Evolutionary conservation across 1,284 basidiomycete species (phyloP).

Genomic region (Cryptococcus sp.): DNA sequence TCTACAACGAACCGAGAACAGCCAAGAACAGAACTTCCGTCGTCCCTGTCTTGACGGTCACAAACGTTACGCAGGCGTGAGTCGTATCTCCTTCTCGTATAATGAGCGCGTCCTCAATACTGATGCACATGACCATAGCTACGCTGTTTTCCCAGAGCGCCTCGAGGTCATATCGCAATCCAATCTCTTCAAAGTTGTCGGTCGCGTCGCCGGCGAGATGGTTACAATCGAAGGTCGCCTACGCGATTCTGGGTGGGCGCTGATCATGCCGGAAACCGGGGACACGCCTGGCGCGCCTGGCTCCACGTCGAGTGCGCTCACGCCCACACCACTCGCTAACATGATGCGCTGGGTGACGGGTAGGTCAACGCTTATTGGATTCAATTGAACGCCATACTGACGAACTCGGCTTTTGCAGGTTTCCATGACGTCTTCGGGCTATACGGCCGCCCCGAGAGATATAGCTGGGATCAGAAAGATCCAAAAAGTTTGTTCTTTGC

Average conservation of each 20-base stretch:
- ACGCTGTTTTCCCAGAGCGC: slow-evolving; percentile 91
- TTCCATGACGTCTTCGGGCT: slow-evolving; percentile 83
- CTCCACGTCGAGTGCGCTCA: neutral
- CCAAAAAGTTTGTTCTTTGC: slow-evolving; percentile 54
- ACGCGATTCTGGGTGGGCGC: slow-evolving; percentile 72
- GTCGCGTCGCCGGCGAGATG: slow-evolving; percentile 74
- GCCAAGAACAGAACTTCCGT: slow-evolving; percentile 43
- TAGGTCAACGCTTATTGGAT: slow-evolving; percentile 40
- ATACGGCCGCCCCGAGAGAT: slow-evolving; percentile 76
- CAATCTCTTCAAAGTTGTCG: slow-evolving; percentile 86
- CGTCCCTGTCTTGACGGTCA: slow-evolving; percentile 46
- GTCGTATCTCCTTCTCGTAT: slow-evolving; percentile 11
- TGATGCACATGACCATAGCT: slow-evolving; percentile 47
- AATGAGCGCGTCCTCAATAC: neutral
- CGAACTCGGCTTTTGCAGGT: slow-evolving; percentile 53
- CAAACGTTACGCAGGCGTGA: slow-evolving; percentile 50
- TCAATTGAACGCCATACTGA: neutral
- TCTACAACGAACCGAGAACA: slow-evolving; percentile 47
- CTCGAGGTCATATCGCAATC: slow-evolving; percentile 84
- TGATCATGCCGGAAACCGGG: slow-evolving; percentile 75
- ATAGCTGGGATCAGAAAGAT: slow-evolving; percentile 84
- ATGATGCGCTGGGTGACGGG: slow-evolving; percentile 95
- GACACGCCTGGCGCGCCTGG: neutral
- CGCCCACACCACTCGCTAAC: slow-evolving; percentile 59
- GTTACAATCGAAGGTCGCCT: slow-evolving; percentile 55